Evolutionary conservation across 306 rosid genomes (phyloP), one percentile per base, ranked within the genome.

Genomic region (Glycyrrhiza uralensis): DNA sequence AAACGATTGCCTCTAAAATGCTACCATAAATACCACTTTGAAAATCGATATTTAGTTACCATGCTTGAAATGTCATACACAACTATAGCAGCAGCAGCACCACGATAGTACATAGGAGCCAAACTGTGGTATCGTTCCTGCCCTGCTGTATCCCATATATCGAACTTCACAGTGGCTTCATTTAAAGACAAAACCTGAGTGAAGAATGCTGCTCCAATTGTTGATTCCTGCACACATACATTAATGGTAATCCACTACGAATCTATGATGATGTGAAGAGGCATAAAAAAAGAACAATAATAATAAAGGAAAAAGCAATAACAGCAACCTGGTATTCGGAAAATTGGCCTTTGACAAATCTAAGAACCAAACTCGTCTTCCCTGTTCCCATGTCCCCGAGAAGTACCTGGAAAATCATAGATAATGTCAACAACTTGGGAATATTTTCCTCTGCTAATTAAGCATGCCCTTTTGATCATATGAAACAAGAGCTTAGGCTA

Each of bases 51-150:
- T 54, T 19, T 17, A 39, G 17, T 65, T 78, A 82, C 86, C 83
- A 69, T 82, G 86, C 83, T 85, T 65, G 97, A 85, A 70, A 89
- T 81, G 74, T 92, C 97, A 33, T 92, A 92, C 1, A 92, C 91
- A 58, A 92, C 88, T 13, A 92, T 84, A 6, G 97, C 91, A 2
- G 97, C 93, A 22, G 97, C 96, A 8, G 97, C 96, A 36, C 97
- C 97, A 0, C 97, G 93, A 71, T 92, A 92, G 60, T 92, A 92
- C 97, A 92, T 92, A n/a, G 97, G 97, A 72, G 97, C 97, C 83
- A 92, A 81, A 78, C 97, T 92, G 60, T 92, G 97, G 80, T 92
- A 92, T 20, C 97, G 51, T 58, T 92, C 97, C 60, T 92, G 97
- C 30, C 97, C 97, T 41, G 97, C 97, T 2, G 97, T 92, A 85